Evolutionary conservation across 1,284 basidiomycete species (phyloP).

Genomic region (Leccinum idahoense): DNA sequence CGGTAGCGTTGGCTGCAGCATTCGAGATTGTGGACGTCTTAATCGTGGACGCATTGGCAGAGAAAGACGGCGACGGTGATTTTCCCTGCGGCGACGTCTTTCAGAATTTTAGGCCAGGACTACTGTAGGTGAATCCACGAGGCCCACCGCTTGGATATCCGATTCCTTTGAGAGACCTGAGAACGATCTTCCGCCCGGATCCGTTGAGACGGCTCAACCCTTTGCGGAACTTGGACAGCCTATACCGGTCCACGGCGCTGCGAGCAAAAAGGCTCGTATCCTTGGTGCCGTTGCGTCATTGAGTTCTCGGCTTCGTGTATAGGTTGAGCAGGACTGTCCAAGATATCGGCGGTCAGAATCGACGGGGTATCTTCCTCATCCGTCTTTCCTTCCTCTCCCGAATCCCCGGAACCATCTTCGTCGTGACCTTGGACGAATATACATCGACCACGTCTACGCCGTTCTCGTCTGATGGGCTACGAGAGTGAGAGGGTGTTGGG

Average conservation of each 20-base stretch:
- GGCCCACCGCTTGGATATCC: slow-evolving; percentile 32
- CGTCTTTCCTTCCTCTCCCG: slow-evolving; percentile 32
- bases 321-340: slow-evolving; percentile 21
- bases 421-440: slow-evolving; percentile 79
- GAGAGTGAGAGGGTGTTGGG: slow-evolving; percentile 66
- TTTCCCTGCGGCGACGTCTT: slow-evolving; percentile 60
- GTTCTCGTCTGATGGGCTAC: slow-evolving; percentile 57
- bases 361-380: slow-evolving; percentile 35
- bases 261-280: slow-evolving; percentile 76
- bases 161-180: slow-evolving; percentile 59
- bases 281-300: slow-evolving; percentile 72
- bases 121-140: slow-evolving; percentile 34
- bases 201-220: slow-evolving; percentile 51
- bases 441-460: slow-evolving; percentile 76
- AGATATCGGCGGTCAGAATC: slow-evolving; percentile 12
- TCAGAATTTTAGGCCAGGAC: slow-evolving; percentile 60
- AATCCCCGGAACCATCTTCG: slow-evolving; percentile 40
- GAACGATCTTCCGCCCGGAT: slow-evolving; percentile 38
- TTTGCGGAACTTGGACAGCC: slow-evolving; percentile 78
- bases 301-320: slow-evolving; percentile 46
- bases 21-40: slow-evolving; percentile 42
- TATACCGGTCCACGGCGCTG: slow-evolving; percentile 78
- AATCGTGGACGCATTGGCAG: slow-evolving; percentile 35
- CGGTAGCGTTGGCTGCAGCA: slow-evolving; percentile 43
- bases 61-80: slow-evolving; percentile 56